A percentile compares a stretch with the other conserved stretches of the same genome.
Conservation (phyloP, 2,329 filamentous ascomycete species). For the Hymenoscyphus salicellus region DNA sequence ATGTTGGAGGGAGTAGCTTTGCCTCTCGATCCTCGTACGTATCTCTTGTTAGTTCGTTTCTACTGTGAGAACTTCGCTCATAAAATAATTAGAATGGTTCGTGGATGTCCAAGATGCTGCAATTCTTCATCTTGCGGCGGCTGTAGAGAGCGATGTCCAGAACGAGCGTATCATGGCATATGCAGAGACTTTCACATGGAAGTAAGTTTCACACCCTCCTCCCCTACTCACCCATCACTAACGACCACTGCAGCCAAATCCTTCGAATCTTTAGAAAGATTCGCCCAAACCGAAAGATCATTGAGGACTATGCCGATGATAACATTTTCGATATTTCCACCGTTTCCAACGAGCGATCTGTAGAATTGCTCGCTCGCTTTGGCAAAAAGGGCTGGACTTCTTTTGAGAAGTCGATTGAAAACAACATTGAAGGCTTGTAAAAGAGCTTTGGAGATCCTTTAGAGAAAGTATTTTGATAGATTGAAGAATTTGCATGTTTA, state of each 20-base stretch:
- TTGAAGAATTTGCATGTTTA: neutral
- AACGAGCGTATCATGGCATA: conserved; percentile 29
- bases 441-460: neutral
- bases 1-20: neutral
- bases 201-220: conserved; percentile 13
- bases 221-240: neutral
- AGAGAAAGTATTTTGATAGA: neutral
- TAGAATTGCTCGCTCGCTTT: conserved; percentile 20
- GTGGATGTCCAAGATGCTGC: conserved; percentile 34
- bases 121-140: conserved; percentile 32
- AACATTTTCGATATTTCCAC: conserved; percentile 17
- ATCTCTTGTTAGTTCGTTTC: neutral
- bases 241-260: conserved; percentile 14
- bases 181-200: conserved; percentile 28
- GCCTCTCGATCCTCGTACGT: neutral
- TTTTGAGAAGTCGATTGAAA: conserved; percentile 18
- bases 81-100: conserved; percentile 12
- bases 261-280: conserved; percentile 27
- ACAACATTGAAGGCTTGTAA: conserved; percentile 9
- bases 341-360: conserved; percentile 20
- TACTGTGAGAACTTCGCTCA: neutral
- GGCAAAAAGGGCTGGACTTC: conserved; percentile 22
- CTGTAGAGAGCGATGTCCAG: conserved; percentile 28
- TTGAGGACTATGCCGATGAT: conserved; percentile 18
- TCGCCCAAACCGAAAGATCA: conserved; percentile 26